Base-by-base conservation (phyloP, 108 stramenopile genomes). In the Discostella pseudostelligera region DNA sequence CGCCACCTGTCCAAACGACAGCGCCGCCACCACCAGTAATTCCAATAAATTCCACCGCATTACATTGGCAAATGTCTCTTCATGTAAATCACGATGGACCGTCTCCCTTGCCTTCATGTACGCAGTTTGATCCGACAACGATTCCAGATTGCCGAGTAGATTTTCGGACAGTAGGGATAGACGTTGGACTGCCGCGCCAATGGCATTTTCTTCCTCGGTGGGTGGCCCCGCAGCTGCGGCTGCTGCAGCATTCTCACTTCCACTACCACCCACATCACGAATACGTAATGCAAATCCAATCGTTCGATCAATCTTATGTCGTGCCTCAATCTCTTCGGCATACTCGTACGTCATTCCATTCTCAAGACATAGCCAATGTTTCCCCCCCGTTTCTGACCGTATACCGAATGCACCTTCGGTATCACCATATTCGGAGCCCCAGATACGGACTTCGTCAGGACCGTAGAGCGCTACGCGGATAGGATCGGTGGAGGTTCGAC, bases 11-110 rank as follows among this genome's bases (percentile, higher is more conserved):
- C 67, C 66, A 42, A 68, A 66, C 0, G 74, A 36, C 19, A 76
- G 61, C 25, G 57, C 28, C 44, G 68, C 67, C 43, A 76, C 74
- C 16, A 61, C 50, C 10, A 39, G 48, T 55, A 76, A 68, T 60
- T 79, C 78, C 60, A 79, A 48, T 44, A 79, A 62, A 56, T 74
- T 79, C 78, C 78, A 79, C 21, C 60, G 29, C 4, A 79, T 72
- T n/a, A 79, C 73, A 39, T 69, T 74, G 9, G 68, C 68, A 47
- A 72, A 79, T 2, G 78, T 79, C 39, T 69, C 47, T 46, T 79
- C 78, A 51, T 69, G 68, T 17, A 79, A 39, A 59, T 79, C 72
- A 56, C 78, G 46, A 40, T 79, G 78, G 17, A 72, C 68, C 39
- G 46, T 57, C 67, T 79, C 78, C 43, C 78, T 24, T n/a, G 51